phyloP scores from a whole-genome alignment of 805 yeast species.

The Hermanozyma aechmeae region DNA sequence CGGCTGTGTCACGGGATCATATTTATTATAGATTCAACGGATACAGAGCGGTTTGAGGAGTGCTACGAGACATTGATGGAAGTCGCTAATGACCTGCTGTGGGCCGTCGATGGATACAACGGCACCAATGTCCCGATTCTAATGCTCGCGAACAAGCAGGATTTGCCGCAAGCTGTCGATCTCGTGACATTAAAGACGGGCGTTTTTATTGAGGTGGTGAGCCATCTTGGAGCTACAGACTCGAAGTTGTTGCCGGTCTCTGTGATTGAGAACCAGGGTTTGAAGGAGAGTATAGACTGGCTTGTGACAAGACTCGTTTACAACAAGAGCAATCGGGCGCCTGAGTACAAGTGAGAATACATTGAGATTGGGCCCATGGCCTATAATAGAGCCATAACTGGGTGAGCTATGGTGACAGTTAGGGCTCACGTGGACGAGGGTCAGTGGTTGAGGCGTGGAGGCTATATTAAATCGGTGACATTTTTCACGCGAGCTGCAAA shows the following conservation, averaged over 20 bases:
- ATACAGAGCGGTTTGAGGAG: conserved; percentile 72
- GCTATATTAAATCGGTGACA: too few species aligned
- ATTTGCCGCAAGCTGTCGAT: conserved; percentile 42
- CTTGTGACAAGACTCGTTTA: conserved; percentile 60
- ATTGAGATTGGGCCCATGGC: too few species aligned
- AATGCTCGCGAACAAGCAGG: conserved; percentile 95
- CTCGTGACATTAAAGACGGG: conserved; percentile 61
- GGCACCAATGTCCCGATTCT: conserved; percentile 70
- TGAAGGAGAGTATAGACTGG: conserved; percentile 87
- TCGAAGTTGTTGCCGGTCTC: conserved; percentile 83
- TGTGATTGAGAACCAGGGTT: conserved; percentile 77
- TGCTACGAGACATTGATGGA: conserved; percentile 57
- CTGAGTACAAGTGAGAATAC: conserved; percentile 38
- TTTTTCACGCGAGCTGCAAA: too few species aligned
- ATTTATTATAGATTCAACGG: conserved; percentile 88
- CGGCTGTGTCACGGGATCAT: conserved; percentile 83
- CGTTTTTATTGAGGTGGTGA: conserved; percentile 75
- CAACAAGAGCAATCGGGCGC: conserved; percentile 54
- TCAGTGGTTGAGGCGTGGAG: too few species aligned
- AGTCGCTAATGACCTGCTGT: conserved; percentile 34
- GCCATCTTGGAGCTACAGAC: conserved; percentile 80
- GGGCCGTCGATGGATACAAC: conserved; percentile 17
- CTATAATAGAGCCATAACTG: too few species aligned
- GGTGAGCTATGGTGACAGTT: too few species aligned
- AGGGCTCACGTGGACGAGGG: too few species aligned